Evolutionary conservation across 2,329 filamentous ascomycete genomes (phyloP).

Genomic region (Cercospora beticola): DNA sequence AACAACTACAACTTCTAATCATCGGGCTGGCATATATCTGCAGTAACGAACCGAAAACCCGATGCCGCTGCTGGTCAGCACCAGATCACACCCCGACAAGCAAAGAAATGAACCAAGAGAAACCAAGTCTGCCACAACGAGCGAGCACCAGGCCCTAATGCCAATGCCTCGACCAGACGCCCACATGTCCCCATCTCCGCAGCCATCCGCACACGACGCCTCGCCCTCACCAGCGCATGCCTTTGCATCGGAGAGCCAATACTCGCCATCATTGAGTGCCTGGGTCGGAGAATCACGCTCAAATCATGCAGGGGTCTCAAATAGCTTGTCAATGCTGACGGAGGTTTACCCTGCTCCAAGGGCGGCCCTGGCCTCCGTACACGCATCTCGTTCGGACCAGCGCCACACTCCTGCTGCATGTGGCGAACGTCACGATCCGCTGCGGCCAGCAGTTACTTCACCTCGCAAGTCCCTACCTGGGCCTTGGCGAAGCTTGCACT

Average conservation of each 20-base stretch:
- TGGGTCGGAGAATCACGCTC: constrained; percentile 22
- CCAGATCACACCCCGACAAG: background rate
- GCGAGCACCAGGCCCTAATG: background rate
- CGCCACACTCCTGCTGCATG: constrained; percentile 21
- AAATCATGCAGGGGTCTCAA: constrained; percentile 6
- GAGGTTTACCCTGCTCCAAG: constrained; percentile 13
- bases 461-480: constrained; percentile 19
- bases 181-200: constrained; percentile 21
- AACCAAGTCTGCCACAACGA: background rate
- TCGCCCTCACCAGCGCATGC: constrained; percentile 3
- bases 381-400: constrained; percentile 12
- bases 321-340: constrained; percentile 9
- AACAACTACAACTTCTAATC: background rate
- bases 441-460: constrained; percentile 20
- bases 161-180: background rate
- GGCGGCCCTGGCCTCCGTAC: constrained; percentile 14
- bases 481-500: constrained; percentile 28
- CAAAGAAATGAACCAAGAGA: constrained; percentile 2
- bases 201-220: constrained; percentile 23
- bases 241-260: constrained; percentile 18
- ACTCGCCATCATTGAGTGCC: constrained; percentile 3
- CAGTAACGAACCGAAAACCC: background rate
- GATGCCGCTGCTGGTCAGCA: background rate
- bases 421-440: constrained; percentile 21
- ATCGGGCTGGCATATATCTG: background rate